These are phyloP conservation scores for Capniomyces stellatus DNA, from an alignment of 371 early-diverging fungal genomes.

Conservation along the genomic window DNA sequence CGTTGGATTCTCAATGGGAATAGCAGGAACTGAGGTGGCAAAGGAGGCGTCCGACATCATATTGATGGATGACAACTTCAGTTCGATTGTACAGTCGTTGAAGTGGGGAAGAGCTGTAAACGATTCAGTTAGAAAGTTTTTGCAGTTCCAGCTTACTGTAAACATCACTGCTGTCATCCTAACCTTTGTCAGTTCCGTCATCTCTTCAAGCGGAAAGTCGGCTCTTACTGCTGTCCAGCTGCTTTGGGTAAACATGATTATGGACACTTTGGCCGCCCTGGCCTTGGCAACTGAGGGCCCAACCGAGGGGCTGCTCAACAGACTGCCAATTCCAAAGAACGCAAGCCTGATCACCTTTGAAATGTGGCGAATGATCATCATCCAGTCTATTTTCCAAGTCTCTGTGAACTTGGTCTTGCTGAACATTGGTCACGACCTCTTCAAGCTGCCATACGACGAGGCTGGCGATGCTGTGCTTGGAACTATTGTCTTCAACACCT, in stretches of 20 bases:
- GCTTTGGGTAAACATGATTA: conserved; percentile 78
- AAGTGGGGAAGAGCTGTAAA: conserved; percentile 91
- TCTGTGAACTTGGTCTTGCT: conserved; percentile 38
- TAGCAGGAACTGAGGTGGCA: conserved; percentile 91
- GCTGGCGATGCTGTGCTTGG: conserved; percentile 32
- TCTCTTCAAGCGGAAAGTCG: conserved; percentile 32
- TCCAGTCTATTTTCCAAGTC: conserved; percentile 74
- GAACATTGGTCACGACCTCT: conserved; percentile 38
- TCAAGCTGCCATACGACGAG: conserved; percentile 31
- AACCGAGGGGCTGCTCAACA: conserved; percentile 48
- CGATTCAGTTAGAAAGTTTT: conserved; percentile 84
- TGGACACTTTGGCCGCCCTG: conserved; percentile 75
- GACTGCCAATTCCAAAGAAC: conserved; percentile 55
- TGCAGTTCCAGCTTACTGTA: conserved; percentile 92
- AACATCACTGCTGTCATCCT: conserved; percentile 75
- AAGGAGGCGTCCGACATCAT: conserved; percentile 90
- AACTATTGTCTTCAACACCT: conserved; percentile 85
- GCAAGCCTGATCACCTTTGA: conserved; percentile 65
- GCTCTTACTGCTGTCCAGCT: conserved; percentile 70
- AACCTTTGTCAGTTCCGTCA: conserved; percentile 41
- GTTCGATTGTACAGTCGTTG: conserved; percentile 73
- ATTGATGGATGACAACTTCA: conserved; percentile 89
- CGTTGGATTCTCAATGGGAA: conserved; percentile 96
- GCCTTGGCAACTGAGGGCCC: conserved; percentile 75
- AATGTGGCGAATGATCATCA: conserved; percentile 88